phyloP scores from a whole-genome alignment of 192 early-diverging fungal genomes.

The Coemansia sp. region DNA sequence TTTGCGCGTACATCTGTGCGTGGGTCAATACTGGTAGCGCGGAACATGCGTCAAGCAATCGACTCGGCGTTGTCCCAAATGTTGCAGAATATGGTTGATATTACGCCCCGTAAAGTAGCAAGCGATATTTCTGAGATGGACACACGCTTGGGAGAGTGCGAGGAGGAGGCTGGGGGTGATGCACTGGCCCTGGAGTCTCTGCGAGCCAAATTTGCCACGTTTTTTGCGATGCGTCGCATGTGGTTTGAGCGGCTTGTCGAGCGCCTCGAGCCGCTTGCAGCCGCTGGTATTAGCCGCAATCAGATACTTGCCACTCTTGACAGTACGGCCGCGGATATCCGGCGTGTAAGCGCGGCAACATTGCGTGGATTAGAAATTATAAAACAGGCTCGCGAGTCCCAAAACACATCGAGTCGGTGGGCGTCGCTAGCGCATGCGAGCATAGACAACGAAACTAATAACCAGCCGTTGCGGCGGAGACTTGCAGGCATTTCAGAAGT shows the following conservation, averaged over 20 bases:
- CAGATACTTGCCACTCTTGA: not conserved
- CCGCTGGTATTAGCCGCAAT: not conserved
- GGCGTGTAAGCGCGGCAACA: not conserved
- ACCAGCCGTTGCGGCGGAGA: slow-evolving; percentile 13
- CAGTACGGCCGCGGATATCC: not conserved
- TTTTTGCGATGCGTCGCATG: slow-evolving; percentile 27
- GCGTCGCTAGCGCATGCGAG: slow-evolving; percentile 7
- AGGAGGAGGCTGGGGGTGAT: not conserved
- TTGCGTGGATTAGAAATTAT: not conserved
- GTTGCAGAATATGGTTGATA: not conserved
- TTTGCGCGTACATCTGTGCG: slow-evolving; percentile 2
- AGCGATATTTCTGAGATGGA: not conserved
- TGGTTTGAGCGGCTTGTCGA: slow-evolving; percentile 21
- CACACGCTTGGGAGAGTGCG: not conserved
- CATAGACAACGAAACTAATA: not conserved
- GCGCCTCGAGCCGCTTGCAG: not conserved
- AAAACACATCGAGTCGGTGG: slow-evolving; percentile 29
- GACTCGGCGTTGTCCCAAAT: not conserved
- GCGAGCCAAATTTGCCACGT: slow-evolving; percentile 6
- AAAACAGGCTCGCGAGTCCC: slow-evolving; percentile 10
- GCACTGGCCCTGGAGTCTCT: slow-evolving; percentile 9
- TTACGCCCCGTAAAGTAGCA: not conserved
- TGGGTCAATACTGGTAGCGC: slow-evolving; percentile 11
- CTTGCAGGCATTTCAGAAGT: slow-evolving; percentile 19
- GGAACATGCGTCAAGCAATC: slow-evolving; percentile 15